These are phyloP conservation scores for Alternaria tenuissima DNA, from an alignment of 2,329 filamentous ascomycete species.

Conservation along the genomic window DNA sequence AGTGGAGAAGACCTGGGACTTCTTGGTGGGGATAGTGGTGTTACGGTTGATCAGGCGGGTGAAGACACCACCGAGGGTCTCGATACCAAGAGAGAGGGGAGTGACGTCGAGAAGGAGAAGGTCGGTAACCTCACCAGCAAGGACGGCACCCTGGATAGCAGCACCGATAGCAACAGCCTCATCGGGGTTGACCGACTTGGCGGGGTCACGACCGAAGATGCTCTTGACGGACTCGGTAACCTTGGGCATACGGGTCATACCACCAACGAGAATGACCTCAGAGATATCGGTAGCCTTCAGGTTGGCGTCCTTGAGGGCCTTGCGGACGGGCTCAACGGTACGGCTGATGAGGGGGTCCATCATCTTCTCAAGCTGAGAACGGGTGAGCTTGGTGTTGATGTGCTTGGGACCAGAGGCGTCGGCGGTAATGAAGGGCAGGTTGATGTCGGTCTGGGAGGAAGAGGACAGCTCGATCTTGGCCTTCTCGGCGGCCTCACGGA, in stretches of 20 bases:
- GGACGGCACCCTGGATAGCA: slow-evolving; percentile 94
- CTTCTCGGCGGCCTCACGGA: slow-evolving; percentile 98
- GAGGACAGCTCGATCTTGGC: slow-evolving; percentile 99
- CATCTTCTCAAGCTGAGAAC: slow-evolving; percentile 90
- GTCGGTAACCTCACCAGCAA: slow-evolving; percentile 96
- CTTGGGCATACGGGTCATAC: slow-evolving; percentile 99
- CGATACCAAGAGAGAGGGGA: slow-evolving; percentile 95
- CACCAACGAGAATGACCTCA: slow-evolving; percentile 97
- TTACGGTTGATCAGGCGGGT: slow-evolving; percentile 98
- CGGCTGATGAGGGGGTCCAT: slow-evolving; percentile 87
- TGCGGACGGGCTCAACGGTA: slow-evolving; percentile 92
- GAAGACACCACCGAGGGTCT: slow-evolving; percentile 98
- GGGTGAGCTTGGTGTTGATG: slow-evolving; percentile 94
- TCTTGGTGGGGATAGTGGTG: slow-evolving; percentile 99
- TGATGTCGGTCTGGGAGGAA: slow-evolving; percentile 94
- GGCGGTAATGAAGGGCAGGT: slow-evolving; percentile 98
- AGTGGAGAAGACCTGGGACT: slow-evolving; percentile 97
- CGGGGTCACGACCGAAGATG: slow-evolving; percentile 95
- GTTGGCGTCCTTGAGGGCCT: slow-evolving; percentile 95
- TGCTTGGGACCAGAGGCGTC: slow-evolving; percentile 96
- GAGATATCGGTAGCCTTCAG: slow-evolving; percentile 93
- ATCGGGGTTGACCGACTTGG: slow-evolving; percentile 98
- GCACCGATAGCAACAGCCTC: slow-evolving; percentile 98
- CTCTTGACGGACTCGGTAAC: slow-evolving; percentile 94
- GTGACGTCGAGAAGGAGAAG: slow-evolving; percentile 95